Evolutionary conservation across 2,329 filamentous ascomycete genomes (phyloP).

Genomic region (Diplocarpon mali): DNA sequence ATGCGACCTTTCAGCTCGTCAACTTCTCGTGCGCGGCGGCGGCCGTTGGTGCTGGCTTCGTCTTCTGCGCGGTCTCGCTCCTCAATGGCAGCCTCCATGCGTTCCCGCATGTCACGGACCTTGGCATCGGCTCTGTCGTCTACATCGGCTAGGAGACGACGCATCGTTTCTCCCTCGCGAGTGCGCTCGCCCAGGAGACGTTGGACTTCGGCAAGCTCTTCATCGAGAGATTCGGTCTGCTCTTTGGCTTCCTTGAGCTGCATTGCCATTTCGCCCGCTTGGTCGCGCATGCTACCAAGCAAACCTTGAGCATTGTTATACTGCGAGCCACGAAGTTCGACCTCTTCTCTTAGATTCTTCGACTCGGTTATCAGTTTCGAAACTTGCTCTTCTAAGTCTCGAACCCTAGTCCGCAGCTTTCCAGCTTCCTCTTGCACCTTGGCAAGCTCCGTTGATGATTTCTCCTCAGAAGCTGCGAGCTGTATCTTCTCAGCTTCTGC

Average conservation of each 20-base stretch:
- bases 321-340: slow-evolving; percentile 74
- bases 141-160: slow-evolving; percentile 73
- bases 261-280: slow-evolving; percentile 75
- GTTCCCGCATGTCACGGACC: slow-evolving; percentile 77
- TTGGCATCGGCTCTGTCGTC: slow-evolving; percentile 73
- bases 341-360: slow-evolving; percentile 61
- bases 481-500: slow-evolving; percentile 73
- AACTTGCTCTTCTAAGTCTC: slow-evolving; percentile 63
- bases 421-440: slow-evolving; percentile 62
- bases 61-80: slow-evolving; percentile 90
- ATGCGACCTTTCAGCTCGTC: slow-evolving; percentile 75
- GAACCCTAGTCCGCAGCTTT: slow-evolving; percentile 50
- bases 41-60: slow-evolving; percentile 67
- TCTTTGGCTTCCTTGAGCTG: slow-evolving; percentile 85
- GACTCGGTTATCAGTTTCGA: slow-evolving; percentile 58
- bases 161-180: slow-evolving; percentile 90
- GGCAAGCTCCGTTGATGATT: slow-evolving; percentile 56
- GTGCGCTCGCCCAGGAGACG: slow-evolving; percentile 78
- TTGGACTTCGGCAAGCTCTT: slow-evolving; percentile 83
- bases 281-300: slow-evolving; percentile 86
- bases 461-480: slow-evolving; percentile 61
- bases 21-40: slow-evolving; percentile 68
- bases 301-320: slow-evolving; percentile 76
- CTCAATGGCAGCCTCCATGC: slow-evolving; percentile 83
- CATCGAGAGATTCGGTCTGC: slow-evolving; percentile 76